These are phyloP conservation scores for Jimgerdemannia flammicorona DNA, from an alignment of 192 early-diverging fungal genomes.

Conservation along the genomic window DNA sequence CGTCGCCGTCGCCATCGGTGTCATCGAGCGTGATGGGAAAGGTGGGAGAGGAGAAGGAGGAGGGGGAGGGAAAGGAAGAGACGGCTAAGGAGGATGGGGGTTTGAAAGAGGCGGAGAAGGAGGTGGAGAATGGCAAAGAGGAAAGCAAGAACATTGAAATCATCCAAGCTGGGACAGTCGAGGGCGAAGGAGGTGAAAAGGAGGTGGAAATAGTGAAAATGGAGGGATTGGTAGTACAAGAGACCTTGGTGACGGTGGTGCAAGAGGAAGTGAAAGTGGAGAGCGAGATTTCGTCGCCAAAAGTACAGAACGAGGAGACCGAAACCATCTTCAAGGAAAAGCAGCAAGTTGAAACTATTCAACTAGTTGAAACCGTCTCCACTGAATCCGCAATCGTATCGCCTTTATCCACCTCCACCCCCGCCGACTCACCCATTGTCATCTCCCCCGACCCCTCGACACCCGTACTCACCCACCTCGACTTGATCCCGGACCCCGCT, in stretches of 20 bases:
- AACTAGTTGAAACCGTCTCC: neutral
- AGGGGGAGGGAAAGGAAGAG: neutral
- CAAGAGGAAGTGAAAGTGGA: neutral
- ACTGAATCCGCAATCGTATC: neutral
- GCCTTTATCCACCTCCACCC: neutral
- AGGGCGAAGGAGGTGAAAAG: neutral
- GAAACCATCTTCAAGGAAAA: neutral
- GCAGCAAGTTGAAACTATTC: neutral
- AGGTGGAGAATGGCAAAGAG: neutral
- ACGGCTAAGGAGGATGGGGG: neutral
- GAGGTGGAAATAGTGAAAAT: neutral
- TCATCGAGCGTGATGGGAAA: conserved; percentile 7
- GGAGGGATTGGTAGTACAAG: neutral
- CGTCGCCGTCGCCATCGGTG: conserved; percentile 7
- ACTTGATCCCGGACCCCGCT: no score
- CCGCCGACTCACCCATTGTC: neutral
- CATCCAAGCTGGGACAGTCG: neutral
- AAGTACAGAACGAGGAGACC: neutral
- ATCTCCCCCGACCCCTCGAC: neutral
- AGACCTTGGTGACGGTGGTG: neutral
- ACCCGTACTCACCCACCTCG: no score
- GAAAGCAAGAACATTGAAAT: neutral
- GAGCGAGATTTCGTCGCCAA: neutral
- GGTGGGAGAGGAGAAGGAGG: conserved; percentile 5
- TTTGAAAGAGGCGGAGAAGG: conserved; percentile 2